Percentiles rank a stretch among this genome's conserved stretches.
These are phyloP conservation scores for Claviceps capensis DNA, from an alignment of 2,329 filamentous ascomycete species.

Conservation along the genomic window DNA sequence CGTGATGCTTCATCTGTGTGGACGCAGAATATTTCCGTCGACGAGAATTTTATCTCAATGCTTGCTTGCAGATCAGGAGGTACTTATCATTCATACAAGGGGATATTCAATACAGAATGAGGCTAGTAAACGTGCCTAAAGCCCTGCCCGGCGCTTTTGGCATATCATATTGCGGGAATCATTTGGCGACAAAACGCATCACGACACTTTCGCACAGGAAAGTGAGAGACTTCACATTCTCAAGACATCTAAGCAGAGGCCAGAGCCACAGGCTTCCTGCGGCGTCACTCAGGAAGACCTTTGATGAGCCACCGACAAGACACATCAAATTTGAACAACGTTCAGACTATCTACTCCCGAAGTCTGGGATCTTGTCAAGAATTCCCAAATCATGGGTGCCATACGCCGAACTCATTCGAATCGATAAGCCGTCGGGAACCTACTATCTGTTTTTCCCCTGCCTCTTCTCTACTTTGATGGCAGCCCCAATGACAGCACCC, in stretches of 20 bases:
- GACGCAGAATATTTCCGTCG: background rate
- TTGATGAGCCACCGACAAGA: background rate
- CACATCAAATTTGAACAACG: constrained; percentile 1
- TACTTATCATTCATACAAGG: background rate
- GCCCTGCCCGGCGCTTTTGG: background rate
- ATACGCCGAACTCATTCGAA: constrained; percentile 67
- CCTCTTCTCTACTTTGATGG: constrained; percentile 70
- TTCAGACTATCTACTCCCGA: constrained; percentile 51
- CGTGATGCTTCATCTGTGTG: background rate
- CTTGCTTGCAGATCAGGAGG: background rate
- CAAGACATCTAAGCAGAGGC: background rate
- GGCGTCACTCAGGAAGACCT: background rate
- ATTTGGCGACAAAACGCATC: background rate
- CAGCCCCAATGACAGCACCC: constrained; percentile 54
- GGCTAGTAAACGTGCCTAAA: background rate
- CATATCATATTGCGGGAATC: background rate
- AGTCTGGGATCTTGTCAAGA: constrained; percentile 53
- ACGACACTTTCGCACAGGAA: background rate
- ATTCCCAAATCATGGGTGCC: constrained; percentile 60
- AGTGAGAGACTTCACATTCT: background rate
- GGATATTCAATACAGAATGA: background rate
- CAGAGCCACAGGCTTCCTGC: background rate
- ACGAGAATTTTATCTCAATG: background rate
- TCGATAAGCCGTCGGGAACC: constrained; percentile 70
- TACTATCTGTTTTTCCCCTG: constrained; percentile 82